Conservation (phyloP, 495 filamentous ascomycete genomes). For the Penicillium pancosmium region DNA sequence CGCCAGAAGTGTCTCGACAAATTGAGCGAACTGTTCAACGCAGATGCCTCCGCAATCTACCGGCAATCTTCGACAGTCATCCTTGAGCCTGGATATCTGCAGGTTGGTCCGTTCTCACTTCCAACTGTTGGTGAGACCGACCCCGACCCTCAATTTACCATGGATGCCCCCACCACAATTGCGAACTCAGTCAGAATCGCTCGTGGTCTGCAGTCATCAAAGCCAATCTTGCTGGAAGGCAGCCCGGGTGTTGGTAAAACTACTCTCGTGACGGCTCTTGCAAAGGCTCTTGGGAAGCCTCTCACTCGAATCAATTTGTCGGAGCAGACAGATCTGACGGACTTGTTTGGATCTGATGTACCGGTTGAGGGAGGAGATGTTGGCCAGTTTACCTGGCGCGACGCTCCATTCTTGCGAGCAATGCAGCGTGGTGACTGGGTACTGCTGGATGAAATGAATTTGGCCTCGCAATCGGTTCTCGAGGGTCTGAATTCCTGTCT, state of each 20-base stretch:
- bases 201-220: conserved; percentile 84
- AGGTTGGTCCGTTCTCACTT: conserved; percentile 75
- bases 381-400: conserved; percentile 90
- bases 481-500: conserved; percentile 97
- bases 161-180: conserved; percentile 86
- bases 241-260: conserved; percentile 98
- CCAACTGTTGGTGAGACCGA: conserved; percentile 47
- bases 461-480: conserved; percentile 95
- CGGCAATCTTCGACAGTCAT: conserved; percentile 50
- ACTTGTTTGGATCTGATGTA: conserved; percentile 96
- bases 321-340: conserved; percentile 96
- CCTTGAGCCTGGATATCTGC: conserved; percentile 51
- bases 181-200: conserved; percentile 88
- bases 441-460: conserved; percentile 96
- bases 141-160: conserved; percentile 67
- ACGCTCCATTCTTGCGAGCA: conserved; percentile 91
- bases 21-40: conserved; percentile 64
- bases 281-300: conserved; percentile 72
- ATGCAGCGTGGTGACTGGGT: conserved; percentile 98
- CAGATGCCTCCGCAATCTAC: conserved; percentile 67
- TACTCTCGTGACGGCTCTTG: conserved; percentile 82
- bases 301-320: conserved; percentile 95
- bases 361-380: conserved; percentile 86
- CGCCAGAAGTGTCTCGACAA: conserved; percentile 71
- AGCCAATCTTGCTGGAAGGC: conserved; percentile 92